A percentile compares a stretch with the other conserved stretches of the same genome.
These are phyloP conservation scores for Guyanaporus albipodus DNA, from an alignment of 768 basidiomycete species.

Conservation along the genomic window DNA sequence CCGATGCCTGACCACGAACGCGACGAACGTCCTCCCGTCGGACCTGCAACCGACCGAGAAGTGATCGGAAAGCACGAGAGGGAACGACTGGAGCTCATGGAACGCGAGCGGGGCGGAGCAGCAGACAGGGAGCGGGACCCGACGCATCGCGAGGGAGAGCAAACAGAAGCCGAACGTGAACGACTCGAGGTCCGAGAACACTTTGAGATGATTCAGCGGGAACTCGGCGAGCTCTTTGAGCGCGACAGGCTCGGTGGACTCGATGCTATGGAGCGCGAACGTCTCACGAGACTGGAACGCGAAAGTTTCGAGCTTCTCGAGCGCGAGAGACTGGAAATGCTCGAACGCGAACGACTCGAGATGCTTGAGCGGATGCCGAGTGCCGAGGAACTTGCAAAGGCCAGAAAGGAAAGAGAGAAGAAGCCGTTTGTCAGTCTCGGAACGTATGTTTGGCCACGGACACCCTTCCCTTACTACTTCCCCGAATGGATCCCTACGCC, in stretches of 20 bases:
- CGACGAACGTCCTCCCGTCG: conserved; percentile 18
- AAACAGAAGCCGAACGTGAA: conserved; percentile 23
- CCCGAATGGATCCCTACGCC: conserved; percentile 33
- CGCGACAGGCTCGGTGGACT: conserved; percentile 30
- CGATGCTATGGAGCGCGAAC: conserved; percentile 28
- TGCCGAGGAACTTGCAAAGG: conserved; percentile 31
- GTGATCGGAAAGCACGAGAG: conserved; percentile 24
- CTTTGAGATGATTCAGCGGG: conserved; percentile 34
- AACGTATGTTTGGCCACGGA: conserved; percentile 30
- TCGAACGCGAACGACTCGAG: conserved; percentile 31
- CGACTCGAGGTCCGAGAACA: conserved; percentile 23
- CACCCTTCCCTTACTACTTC: conserved; percentile 34
- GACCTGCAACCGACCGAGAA: conserved; percentile 22
- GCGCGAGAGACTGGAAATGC: conserved; percentile 27
- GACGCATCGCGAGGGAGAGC: conserved; percentile 20
- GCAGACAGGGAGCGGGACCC: conserved; percentile 19
- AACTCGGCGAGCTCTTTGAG: conserved; percentile 27
- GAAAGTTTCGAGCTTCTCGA: conserved; percentile 28
- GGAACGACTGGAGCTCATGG: conserved; percentile 24
- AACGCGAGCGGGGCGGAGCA: conserved; percentile 17
- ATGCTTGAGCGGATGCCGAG: conserved; percentile 32
- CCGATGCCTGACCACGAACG: conserved; percentile 18
- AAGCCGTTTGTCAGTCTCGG: conserved; percentile 29
- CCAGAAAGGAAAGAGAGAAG: conserved; percentile 28
- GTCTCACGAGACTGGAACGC: conserved; percentile 27